phyloP scores from a whole-genome alignment of 192 early-diverging fungal species.

The Spinellus fusiger region DNA sequence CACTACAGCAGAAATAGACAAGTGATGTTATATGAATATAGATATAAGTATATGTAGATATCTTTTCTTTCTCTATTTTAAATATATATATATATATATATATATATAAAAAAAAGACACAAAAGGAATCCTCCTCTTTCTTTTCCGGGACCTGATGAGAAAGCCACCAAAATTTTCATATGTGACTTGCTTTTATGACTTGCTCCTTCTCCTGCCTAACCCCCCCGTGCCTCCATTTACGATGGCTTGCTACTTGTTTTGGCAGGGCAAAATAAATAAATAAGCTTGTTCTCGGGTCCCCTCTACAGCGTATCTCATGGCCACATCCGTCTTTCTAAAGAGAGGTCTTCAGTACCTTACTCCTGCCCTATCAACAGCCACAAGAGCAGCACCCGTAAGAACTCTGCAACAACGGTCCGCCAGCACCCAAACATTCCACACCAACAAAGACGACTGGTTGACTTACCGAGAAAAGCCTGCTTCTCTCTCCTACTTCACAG shows the following conservation, averaged over 20 bases:
- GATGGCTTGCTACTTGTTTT: not conserved
- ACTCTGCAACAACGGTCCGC: not conserved
- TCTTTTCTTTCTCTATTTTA: no score
- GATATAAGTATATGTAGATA: no score
- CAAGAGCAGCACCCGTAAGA: not conserved
- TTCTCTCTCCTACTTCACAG: constrained; percentile 84
- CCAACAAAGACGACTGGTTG: constrained; percentile 29
- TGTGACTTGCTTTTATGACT: not conserved
- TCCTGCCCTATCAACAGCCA: no score
- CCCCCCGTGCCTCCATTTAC: no score
- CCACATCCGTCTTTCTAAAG: no score
- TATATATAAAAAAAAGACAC: not conserved
- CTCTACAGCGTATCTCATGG: no score
- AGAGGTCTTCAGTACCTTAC: no score
- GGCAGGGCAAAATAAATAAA: no score
- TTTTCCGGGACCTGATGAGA: not conserved
- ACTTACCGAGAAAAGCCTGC: constrained; percentile 44
- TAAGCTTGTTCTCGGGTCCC: no score
- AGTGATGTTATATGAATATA: no score
- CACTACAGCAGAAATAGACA: not conserved
- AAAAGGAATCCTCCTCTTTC: not conserved
- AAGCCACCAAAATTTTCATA: not conserved
- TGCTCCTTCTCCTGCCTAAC: not conserved
- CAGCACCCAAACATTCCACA: not conserved
- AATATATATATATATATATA: no score